These are phyloP conservation scores for Backusella luteola DNA, from an alignment of 192 early-diverging fungal species.

Conservation along the genomic window DNA sequence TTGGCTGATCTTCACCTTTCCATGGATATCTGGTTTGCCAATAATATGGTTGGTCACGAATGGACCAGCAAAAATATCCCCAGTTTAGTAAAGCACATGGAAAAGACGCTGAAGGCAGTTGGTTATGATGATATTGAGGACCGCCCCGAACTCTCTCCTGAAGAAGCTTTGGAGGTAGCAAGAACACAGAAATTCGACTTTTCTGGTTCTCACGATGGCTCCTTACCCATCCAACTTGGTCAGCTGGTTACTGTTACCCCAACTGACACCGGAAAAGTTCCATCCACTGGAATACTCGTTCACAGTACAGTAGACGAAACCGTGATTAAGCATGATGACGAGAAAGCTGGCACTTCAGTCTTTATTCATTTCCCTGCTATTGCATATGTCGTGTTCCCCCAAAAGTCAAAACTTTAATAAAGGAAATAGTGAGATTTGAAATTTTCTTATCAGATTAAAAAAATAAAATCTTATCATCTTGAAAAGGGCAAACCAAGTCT, in stretches of 20 bases:
- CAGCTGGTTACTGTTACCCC: constrained; percentile 27
- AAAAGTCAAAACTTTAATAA: not conserved
- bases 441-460: not conserved
- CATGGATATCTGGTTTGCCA: constrained; percentile 13
- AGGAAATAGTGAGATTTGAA: not conserved
- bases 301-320: not conserved
- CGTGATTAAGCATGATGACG: constrained; percentile 5
- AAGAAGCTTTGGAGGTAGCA: constrained; percentile 28
- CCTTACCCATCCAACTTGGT: constrained; percentile 14
- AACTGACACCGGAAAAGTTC: constrained; percentile 16
- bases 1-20: constrained; percentile 23
- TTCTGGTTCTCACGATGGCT: not conserved
- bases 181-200: not conserved
- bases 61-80: constrained; percentile 15
- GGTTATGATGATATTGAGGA: not conserved
- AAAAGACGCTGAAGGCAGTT: not conserved
- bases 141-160: constrained; percentile 5
- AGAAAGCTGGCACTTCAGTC: not conserved
- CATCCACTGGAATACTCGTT: constrained; percentile 17
- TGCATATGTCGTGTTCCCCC: constrained; percentile 16
- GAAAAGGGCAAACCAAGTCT: too few species aligned
- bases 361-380: constrained; percentile 28
- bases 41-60: not conserved
- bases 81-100: not conserved
- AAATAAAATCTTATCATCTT: not conserved